Evolutionary conservation across 2,329 filamentous ascomycete species (phyloP).

Genomic region (Epichloe coenophiala): DNA sequence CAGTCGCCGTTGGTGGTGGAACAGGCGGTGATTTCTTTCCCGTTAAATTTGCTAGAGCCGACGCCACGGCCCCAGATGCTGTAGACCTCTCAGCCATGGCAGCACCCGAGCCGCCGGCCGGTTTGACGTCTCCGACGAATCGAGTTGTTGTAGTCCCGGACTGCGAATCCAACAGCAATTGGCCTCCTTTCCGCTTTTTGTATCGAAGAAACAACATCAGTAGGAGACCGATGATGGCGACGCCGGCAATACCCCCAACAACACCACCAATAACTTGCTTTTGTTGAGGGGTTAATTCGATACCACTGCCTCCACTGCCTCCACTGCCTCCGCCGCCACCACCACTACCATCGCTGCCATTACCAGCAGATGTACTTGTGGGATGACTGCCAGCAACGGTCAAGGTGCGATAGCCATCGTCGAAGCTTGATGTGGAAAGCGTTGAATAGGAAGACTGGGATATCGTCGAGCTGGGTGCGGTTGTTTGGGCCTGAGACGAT

Average conservation of each 20-base stretch:
- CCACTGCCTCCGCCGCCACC: neutral
- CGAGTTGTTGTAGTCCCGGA: constrained; percentile 11
- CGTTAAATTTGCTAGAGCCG: constrained; percentile 33
- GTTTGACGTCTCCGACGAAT: constrained; percentile 2
- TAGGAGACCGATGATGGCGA: constrained; percentile 41
- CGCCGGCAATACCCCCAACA: constrained; percentile 43
- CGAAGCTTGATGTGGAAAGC: neutral
- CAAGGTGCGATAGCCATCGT: neutral
- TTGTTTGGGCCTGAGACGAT: neutral
- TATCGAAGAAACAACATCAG: constrained; percentile 40
- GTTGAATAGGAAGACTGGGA: neutral
- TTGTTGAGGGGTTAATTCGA: constrained; percentile 17
- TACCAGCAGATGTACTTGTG: neutral
- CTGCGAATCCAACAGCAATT: constrained; percentile 29
- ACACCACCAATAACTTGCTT: constrained; percentile 40
- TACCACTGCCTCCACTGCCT: constrained; percentile 1
- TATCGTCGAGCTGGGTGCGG: neutral
- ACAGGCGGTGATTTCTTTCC: constrained; percentile 22
- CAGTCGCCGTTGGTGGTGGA: constrained; percentile 19
- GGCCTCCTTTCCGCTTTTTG: constrained; percentile 35
- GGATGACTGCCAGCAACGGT: neutral
- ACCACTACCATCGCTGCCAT: neutral
- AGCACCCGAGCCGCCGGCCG: constrained; percentile 14
- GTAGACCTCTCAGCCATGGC: constrained; percentile 34
- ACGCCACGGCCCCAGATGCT: constrained; percentile 26